Evolutionary conservation across 2,329 filamentous ascomycete genomes (phyloP), one percentile per base, ranked within the genome.

Genomic region (Cladophialophora exuberans): DNA sequence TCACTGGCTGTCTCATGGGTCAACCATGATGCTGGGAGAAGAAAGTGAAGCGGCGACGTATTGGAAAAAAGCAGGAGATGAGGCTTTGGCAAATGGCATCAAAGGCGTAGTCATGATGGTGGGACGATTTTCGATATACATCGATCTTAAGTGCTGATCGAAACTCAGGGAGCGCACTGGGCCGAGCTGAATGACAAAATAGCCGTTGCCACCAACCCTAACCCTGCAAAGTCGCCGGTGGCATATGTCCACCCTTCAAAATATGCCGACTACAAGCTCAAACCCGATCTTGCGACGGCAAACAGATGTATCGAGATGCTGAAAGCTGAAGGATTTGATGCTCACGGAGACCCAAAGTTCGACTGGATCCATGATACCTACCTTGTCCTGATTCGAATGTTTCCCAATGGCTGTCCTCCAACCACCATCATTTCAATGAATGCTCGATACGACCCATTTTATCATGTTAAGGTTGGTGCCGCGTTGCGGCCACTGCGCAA

Each of bases 311-410:
- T 85, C 43, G 61, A 69, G 0, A 70, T 83, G 45, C 74, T 88
- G 1, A 61, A 69, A 3, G 64, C 66, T 1, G 74, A 76, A 1
- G 83, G 83, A 7, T 80, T 87, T 68, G 73, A 81, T 30, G 82
- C 77, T 1, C 65, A 69, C 3, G 71, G 68, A 1, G 84, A 87
- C 64, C 63, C 75, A 0, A 74, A 65, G 0, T 88, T 88, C 60
- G 82, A 88, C 65, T 88, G 85, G 85, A 88, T 88, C 66, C 84
- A 88, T 72, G 86, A 89, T 68, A 86, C 83, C 0, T 88, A 83
- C 64, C 77, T 88, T 2, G 80, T 88, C 52, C 73, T 88, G 6
- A 85, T 88, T 65, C 77, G 84, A 49, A 88, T 89, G 79, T 65
- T 59, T 20, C 57, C 57, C 4, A 39, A 51, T 18, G 49, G 22